Base-by-base conservation (phyloP, 345 rosid genomes). In the Durio zibethinus region DNA sequence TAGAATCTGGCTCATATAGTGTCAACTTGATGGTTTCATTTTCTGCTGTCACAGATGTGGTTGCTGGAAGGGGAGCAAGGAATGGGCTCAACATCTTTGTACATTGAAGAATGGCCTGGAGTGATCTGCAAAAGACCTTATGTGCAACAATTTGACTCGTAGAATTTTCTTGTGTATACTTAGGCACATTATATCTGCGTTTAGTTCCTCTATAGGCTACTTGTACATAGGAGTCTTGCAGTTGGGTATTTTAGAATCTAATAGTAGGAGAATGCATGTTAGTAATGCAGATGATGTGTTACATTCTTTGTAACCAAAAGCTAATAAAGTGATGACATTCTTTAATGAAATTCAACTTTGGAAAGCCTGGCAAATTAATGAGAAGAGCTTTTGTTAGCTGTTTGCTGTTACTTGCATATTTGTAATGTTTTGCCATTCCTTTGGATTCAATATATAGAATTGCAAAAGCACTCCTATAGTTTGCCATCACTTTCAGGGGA, bases 11-110 rank as follows among this genome's bases (percentile, higher is more conserved):
- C 79, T 80, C 85, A 65, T 70, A 57, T 82, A 35, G 87, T 88
- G 83, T 86, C 91, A 79, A 84, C 85, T 94, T 91, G 97, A 89
- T 92, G 75, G 88, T 82, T 85, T 83, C 76, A 84, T 80, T 85
- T 87, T 87, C 84, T 86, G 77, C 76, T 83, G 85, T 88, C 77
- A 79, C 97, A 92, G 97, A 97, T 89, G 81, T 76, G 16, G 61
- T 82, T 76, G 87, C 87, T 45, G 92, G 87, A 82, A 87, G 87
- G 78, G 87, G 89, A 86, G 85, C 91, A 82, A 74, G 91, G 82
- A 87, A 83, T 87, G 86, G 75, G 81, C 83, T 84, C 83, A 85
- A 86, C 86, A 56, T 88, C 83, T 85, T 81, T 90, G 95, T 88
- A 45, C 88, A 83, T 82, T 85, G 90, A 89, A 67, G 88, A 80